These are phyloP conservation scores for Lipomyces yarrowii DNA, from an alignment of 1,139 yeast species.

Conservation along the genomic window DNA sequence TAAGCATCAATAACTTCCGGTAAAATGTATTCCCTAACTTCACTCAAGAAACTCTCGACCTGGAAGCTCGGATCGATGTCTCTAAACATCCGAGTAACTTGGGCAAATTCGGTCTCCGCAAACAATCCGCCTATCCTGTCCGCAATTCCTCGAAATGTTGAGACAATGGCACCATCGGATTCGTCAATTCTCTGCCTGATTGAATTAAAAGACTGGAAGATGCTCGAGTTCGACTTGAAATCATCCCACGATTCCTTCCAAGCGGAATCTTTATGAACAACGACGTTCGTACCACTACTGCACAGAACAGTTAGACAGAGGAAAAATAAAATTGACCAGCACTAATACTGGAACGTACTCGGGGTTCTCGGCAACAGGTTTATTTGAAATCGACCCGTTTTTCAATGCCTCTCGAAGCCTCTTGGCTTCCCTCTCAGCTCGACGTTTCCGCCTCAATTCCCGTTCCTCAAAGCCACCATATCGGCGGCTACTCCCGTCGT, in stretches of 20 bases:
- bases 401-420: conserved; percentile 58
- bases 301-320: neutral
- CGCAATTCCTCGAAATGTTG: conserved; percentile 74
- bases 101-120: conserved; percentile 95
- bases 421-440: conserved; percentile 48
- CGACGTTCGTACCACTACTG: conserved; percentile 76
- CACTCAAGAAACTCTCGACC: conserved; percentile 76
- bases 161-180: conserved; percentile 88
- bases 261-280: conserved; percentile 80
- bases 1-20: conserved; percentile 97
- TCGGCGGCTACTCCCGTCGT: conserved; percentile 83
- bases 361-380: conserved; percentile 73
- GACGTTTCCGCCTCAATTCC: conserved; percentile 75
- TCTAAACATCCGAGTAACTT: conserved; percentile 82
- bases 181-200: conserved; percentile 77
- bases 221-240: conserved; percentile 60
- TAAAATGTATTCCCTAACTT: conserved; percentile 86
- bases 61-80: conserved; percentile 89
- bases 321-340: neutral
- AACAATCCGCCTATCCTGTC: conserved; percentile 86
- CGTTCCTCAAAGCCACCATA: conserved; percentile 93
- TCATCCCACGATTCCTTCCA: conserved; percentile 68
- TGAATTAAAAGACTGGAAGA: conserved; percentile 67
- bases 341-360: conserved; percentile 41
- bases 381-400: conserved; percentile 55